Conservation (phyloP, 352 stramenopile species). For the Phytophthora sansomeana region DNA sequence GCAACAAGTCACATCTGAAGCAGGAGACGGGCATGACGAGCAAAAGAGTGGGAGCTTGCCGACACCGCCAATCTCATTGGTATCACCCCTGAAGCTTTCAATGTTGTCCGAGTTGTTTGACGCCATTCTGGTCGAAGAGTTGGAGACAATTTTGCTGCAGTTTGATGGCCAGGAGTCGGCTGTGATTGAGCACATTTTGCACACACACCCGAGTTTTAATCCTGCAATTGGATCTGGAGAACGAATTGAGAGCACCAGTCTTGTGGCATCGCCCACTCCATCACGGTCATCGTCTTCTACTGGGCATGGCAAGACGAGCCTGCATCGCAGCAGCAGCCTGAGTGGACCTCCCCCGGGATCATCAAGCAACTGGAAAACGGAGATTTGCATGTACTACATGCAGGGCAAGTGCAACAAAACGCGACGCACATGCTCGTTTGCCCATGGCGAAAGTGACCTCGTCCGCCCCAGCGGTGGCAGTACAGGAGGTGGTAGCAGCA, state of each 20-base stretch:
- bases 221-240: conserved; percentile 44
- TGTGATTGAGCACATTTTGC: conserved; percentile 74
- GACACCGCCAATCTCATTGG: conserved; percentile 7
- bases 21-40: conserved; percentile 40
- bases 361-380: conserved; percentile 87
- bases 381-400: conserved; percentile 92
- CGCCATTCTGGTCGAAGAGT: conserved; percentile 65
- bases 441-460: conserved; percentile 84
- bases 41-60: conserved; percentile 42
- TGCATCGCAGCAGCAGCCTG: conserved; percentile 45
- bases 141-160: conserved; percentile 61
- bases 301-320: conserved; percentile 36
- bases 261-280: conserved; percentile 31
- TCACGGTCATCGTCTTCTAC: conserved; percentile 32
- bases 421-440: conserved; percentile 87
- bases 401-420: conserved; percentile 92
- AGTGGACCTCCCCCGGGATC: conserved; percentile 34
- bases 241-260: conserved; percentile 28
- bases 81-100: conserved; percentile 69
- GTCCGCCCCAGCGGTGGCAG: conserved; percentile 46
- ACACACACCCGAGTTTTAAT: conserved; percentile 78
- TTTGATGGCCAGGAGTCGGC: conserved; percentile 58
- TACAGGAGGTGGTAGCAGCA: conserved; percentile 11
- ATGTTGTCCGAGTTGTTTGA: conserved; percentile 81
- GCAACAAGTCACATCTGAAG: conserved; percentile 14